Conservation (phyloP, 805 yeast genomes). For the Starmerella bacillaris region DNA sequence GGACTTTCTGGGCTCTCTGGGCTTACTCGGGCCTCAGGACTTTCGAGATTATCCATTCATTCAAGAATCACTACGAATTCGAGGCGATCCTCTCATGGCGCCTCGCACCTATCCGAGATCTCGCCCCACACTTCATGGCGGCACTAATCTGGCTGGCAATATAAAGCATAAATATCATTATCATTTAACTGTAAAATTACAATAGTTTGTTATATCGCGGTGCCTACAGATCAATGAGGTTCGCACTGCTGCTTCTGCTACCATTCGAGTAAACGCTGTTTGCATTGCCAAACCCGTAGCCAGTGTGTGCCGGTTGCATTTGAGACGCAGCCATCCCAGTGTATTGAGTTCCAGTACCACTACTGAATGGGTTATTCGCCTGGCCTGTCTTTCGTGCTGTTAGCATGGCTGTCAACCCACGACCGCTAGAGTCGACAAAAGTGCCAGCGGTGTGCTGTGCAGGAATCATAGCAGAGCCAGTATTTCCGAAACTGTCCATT, state of each 20-base stretch:
- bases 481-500: slow-evolving; percentile 81
- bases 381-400: slow-evolving; percentile 16
- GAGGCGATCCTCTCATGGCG: too few species aligned
- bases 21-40: too few species aligned
- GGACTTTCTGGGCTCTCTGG: too few species aligned
- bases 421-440: slow-evolving; percentile 76
- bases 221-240: slow-evolving; percentile 19
- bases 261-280: slow-evolving; percentile 10
- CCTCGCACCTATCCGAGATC: too few species aligned
- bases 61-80: too few species aligned
- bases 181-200: too few species aligned
- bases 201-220: too few species aligned
- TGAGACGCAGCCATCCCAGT: slow-evolving; percentile 31
- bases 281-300: slow-evolving; percentile 86
- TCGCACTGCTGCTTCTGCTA: slow-evolving; percentile 17
- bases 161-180: too few species aligned
- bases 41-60: too few species aligned
- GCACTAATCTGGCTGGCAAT: too few species aligned
- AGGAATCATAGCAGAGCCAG: slow-evolving; percentile 69
- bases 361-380: slow-evolving; percentile 21
- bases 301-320: slow-evolving; percentile 71
- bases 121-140: too few species aligned
- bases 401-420: slow-evolving; percentile 33
- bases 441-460: slow-evolving; percentile 78
- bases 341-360: slow-evolving; percentile 45